Percentiles rank a stretch among this genome's conserved stretches.
These are phyloP conservation scores for Cubamyces lactineus DNA, from an alignment of 768 basidiomycete species.

Conservation along the genomic window DNA sequence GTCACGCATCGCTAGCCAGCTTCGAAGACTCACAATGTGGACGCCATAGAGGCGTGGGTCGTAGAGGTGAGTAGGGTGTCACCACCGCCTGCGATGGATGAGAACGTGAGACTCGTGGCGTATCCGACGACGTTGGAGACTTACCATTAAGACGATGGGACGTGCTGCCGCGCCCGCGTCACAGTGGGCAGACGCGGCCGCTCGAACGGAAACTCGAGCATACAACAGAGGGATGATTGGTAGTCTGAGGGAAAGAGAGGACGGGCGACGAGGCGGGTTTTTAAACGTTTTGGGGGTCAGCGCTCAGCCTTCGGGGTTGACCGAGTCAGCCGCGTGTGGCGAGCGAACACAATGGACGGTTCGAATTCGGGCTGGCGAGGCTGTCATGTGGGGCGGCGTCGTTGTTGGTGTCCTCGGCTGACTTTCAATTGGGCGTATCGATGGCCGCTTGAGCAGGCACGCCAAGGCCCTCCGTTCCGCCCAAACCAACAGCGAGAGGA, in stretches of 20 bases:
- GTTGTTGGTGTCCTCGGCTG: constrained; percentile 8
- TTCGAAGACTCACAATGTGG: too few species aligned
- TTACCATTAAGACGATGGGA: neutral
- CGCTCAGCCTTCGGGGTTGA: neutral
- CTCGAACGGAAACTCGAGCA: constrained; percentile 8
- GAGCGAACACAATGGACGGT: neutral
- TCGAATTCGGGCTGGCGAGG: too few species aligned
- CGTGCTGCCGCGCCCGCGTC: constrained; percentile 1
- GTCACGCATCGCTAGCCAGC: too few species aligned
- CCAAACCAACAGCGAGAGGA: neutral
- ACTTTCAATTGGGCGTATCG: constrained; percentile 14
- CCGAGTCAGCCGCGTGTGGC: neutral
- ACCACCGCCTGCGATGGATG: neutral
- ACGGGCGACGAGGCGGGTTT: constrained; percentile 1
- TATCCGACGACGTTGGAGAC: neutral
- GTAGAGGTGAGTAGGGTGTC: too few species aligned
- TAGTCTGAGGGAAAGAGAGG: constrained; percentile 3
- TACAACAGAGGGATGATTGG: neutral
- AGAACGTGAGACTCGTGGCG: neutral
- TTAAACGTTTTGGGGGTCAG: neutral
- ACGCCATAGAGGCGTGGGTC: too few species aligned
- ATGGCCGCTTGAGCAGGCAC: constrained; percentile 6
- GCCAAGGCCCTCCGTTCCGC: neutral
- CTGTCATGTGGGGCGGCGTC: neutral
- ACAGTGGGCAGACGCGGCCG: neutral